Percentiles rank a stretch among this genome's conserved stretches.
Evolutionary conservation across 306 rosid species (phyloP).

Genomic region (Arachis stenosperma): DNA sequence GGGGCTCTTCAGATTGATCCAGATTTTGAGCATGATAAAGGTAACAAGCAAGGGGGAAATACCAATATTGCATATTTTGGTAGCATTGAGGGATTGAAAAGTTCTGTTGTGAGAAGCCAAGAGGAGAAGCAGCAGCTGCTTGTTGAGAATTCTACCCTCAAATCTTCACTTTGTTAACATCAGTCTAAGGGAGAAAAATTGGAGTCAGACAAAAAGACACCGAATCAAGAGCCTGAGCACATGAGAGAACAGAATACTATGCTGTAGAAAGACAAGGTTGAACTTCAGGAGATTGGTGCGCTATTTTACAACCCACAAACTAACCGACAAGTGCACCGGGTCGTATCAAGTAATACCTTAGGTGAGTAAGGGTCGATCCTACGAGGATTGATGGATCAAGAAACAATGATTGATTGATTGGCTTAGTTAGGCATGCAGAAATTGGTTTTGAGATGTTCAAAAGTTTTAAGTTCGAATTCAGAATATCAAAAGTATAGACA

Average conservation of each 20-base stretch:
- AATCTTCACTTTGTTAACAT: conserved; percentile 62
- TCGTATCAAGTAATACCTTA: too few relatives aligned
- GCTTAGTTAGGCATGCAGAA: too few relatives aligned
- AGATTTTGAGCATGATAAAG: conserved; percentile 47
- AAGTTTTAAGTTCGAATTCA: too few relatives aligned
- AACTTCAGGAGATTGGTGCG: conserved; percentile 65
- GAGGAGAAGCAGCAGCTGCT: conserved; percentile 70
- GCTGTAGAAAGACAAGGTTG: conserved; percentile 59
- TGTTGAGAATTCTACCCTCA: conserved; percentile 69
- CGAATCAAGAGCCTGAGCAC: conserved; percentile 59
- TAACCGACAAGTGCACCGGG: too few relatives aligned
- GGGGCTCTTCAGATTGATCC: conserved; percentile 70
- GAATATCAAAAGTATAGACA: too few relatives aligned
- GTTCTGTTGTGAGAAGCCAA: conserved; percentile 55
- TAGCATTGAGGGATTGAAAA: conserved; percentile 58
- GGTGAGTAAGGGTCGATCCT: too few relatives aligned
- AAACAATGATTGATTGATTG: too few relatives aligned
- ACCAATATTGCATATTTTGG: conserved; percentile 56
- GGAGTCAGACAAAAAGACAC: conserved; percentile 49
- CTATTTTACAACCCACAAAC: too few relatives aligned
- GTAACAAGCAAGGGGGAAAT: conserved; percentile 54
- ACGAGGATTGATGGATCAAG: too few relatives aligned
- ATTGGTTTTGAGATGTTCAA: too few relatives aligned
- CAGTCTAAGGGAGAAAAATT: conserved; percentile 53
- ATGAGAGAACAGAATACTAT: conserved; percentile 47